Percentiles rank a stretch among this genome's conserved stretches.
These are phyloP conservation scores for Fusarium liriodendri DNA, from an alignment of 2,329 filamentous ascomycete genomes.

Conservation along the genomic window DNA sequence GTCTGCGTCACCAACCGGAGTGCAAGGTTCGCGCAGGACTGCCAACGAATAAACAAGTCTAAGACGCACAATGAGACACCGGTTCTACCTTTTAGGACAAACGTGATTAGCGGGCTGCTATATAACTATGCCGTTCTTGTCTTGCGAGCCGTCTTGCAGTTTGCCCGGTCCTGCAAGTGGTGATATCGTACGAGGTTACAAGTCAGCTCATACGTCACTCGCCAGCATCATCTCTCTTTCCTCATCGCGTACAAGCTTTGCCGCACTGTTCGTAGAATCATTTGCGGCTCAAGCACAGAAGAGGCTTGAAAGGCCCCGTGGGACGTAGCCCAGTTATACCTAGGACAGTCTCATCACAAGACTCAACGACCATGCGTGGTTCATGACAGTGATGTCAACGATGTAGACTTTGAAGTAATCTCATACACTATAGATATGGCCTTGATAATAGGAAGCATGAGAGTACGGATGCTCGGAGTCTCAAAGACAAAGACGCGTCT, in stretches of 20 bases:
- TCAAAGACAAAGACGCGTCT: not conserved
- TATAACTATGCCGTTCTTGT: not conserved
- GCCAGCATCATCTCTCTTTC: not conserved
- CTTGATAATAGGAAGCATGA: not conserved
- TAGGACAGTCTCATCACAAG: not conserved
- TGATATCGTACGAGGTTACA: not conserved
- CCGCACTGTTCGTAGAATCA: not conserved
- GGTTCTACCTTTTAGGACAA: not conserved
- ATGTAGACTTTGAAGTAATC: not conserved
- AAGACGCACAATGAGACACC: not conserved
- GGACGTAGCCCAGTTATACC: not conserved
- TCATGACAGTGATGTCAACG: not conserved
- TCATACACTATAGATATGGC: not conserved
- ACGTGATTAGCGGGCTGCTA: not conserved
- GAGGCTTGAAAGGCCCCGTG: not conserved
- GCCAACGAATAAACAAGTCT: not conserved
- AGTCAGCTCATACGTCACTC: not conserved
- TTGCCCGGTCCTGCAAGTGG: not conserved
- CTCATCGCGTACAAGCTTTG: not conserved
- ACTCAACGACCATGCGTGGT: not conserved
- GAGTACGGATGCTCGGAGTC: not conserved
- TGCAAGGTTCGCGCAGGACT: not conserved
- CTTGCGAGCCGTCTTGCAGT: not conserved
- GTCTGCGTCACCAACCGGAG: not conserved
- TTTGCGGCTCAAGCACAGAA: not conserved